Evolutionary conservation across 2,329 filamentous ascomycete species (phyloP), one percentile per base, ranked within the genome.

Genomic region (Amesomyces nigricolor): DNA sequence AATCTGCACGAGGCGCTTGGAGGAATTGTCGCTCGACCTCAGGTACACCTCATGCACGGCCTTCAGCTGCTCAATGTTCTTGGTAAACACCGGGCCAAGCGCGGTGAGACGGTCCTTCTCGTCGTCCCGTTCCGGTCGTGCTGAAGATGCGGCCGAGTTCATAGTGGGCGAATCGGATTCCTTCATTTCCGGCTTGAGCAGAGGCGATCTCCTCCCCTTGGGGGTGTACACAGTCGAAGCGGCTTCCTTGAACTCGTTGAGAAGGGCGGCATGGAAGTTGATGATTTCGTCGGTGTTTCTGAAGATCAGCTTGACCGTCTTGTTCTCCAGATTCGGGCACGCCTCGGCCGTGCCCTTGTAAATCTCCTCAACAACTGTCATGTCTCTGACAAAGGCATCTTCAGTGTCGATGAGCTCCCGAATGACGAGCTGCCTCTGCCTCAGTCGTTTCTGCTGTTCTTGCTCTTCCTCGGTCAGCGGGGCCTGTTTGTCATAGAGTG

Each of bases 311-410:
- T 91, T 95, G 64, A 95, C 86, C 60, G 95, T 95, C 61, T 92
- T 88, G 42, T 82, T 75, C 43, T 88, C 89, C 29, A 96, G 80
- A 60, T 90, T 83, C 8, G 89, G 83, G 54, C 88, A 91, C 10
- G 88, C 87, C 62, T 88, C 85, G 1, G 90, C 89, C 0, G 94
- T 97, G 43, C 89, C 91, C 71, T 95, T 95, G 77, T 97, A 99
- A 53, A 99, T 97, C 67, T 97, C 91, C 66, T 95, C 90, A 2
- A 96, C 87, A 51, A 99, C 92, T 68, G 91, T 96, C 89, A 99
- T 92, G 69, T 99, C 94, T 61, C 90, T 84, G 54, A 95, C 85
- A 71, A 95, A 97, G 5, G 87, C 85, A 47, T 90, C 85, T 68
- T 99, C 94, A 0, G 94, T 99, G 65, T 96, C 91, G 45, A 96